These are phyloP conservation scores for Leishmania aethiopica DNA, from an alignment of 208 protist genomes.

Conservation along the genomic window DNA sequence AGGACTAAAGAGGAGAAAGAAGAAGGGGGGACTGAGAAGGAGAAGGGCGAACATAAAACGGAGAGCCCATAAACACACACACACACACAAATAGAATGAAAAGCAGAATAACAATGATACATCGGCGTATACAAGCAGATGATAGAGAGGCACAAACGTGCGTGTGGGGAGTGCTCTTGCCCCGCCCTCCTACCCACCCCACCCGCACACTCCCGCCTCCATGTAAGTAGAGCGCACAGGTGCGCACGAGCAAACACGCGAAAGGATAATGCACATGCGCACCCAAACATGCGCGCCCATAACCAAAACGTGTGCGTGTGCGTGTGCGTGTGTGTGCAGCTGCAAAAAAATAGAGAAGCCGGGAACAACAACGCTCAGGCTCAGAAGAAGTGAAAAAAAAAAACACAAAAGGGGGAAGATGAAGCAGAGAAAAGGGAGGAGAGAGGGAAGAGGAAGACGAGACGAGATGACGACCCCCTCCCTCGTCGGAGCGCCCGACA, in stretches of 20 bases:
- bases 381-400: not conserved
- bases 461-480: not conserved
- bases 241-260: not conserved
- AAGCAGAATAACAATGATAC: not conserved
- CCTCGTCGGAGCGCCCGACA: not conserved
- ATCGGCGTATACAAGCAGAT: no score
- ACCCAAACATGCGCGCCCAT: not conserved
- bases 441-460: not conserved
- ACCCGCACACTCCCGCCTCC: no score
- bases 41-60: slow-evolving; percentile 10
- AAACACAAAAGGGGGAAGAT: not conserved
- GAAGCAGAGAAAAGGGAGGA: not conserved
- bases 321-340: not conserved
- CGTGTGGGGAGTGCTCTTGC: no score
- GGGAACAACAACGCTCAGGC: not conserved
- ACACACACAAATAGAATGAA: not conserved
- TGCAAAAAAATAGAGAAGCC: not conserved
- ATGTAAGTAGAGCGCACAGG: not conserved
- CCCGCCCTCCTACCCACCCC: no score
- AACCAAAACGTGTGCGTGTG: not conserved
- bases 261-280: not conserved
- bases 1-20: slow-evolving; percentile 14
- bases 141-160: no score
- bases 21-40: not conserved
- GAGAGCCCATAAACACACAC: slow-evolving; percentile 1